Percentiles rank a stretch among this genome's conserved stretches.
Conservation (phyloP, 805 yeast genomes). For the Candida insectalens region DNA sequence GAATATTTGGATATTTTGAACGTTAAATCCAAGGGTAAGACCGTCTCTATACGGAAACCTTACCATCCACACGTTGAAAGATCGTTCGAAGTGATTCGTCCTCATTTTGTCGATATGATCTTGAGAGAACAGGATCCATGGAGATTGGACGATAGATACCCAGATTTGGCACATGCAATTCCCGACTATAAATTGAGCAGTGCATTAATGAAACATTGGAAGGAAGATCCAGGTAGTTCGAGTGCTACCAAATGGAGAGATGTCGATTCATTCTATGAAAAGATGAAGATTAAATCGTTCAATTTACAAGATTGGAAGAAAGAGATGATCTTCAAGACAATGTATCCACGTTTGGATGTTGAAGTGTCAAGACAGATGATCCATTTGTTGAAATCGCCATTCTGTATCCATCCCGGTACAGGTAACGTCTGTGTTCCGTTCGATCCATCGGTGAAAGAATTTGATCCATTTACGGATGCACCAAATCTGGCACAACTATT, state of each 20-base stretch:
- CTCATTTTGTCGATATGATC: constrained; percentile 54
- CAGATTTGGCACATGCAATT: constrained; percentile 48
- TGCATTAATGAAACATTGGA: constrained; percentile 54
- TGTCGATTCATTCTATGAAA: constrained; percentile 43
- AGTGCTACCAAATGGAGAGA: constrained; percentile 73
- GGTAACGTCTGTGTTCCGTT: constrained; percentile 93
- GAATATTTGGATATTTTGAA: constrained; percentile 74
- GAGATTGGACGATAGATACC: constrained; percentile 44
- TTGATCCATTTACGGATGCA: constrained; percentile 63
- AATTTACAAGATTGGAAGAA: constrained; percentile 57
- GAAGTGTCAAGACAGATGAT: constrained; percentile 85
- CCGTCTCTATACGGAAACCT: constrained; percentile 57
- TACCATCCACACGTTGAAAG: constrained; percentile 82
- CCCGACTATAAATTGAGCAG: constrained; percentile 51
- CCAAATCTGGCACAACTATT: constrained; percentile 66
- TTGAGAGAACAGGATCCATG: constrained; percentile 85
- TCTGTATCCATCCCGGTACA: constrained; percentile 93
- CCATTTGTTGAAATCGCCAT: constrained; percentile 92
- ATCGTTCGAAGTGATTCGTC: constrained; percentile 57
- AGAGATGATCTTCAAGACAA: constrained; percentile 67
- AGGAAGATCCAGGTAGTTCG: constrained; percentile 35
- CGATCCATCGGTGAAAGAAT: constrained; percentile 41
- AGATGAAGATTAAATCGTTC: constrained; percentile 25
- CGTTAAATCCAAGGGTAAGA: constrained; percentile 36
- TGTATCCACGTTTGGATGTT: constrained; percentile 88